phyloP scores from a whole-genome alignment of 345 rosid species.

The Nephelium lappaceum region DNA sequence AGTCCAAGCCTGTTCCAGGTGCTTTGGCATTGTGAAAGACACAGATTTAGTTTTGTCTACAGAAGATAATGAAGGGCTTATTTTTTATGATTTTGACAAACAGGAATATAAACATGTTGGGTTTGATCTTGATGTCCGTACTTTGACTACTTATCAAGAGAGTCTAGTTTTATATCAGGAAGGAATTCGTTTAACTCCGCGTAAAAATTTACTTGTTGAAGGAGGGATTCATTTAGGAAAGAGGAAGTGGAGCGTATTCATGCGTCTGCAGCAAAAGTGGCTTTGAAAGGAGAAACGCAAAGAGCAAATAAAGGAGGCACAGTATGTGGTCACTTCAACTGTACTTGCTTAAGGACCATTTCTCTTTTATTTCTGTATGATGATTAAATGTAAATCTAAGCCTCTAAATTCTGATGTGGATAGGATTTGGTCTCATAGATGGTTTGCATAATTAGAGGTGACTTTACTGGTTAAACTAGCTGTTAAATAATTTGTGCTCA shows the following conservation, averaged over 20 bases:
- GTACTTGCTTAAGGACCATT: background rate
- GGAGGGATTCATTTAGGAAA: slow-evolving; percentile 2
- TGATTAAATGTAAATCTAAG: background rate
- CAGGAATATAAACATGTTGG: background rate
- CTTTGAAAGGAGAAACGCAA: background rate
- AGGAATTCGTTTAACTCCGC: background rate
- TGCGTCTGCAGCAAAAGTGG: background rate
- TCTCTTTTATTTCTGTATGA: background rate
- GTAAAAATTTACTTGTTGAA: background rate
- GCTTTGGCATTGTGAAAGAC: background rate
- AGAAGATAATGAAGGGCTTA: background rate
- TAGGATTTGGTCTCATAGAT: too few relatives aligned
- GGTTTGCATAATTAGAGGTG: too few relatives aligned
- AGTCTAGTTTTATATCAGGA: background rate
- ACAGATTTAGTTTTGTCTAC: background rate
- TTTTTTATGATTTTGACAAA: background rate
- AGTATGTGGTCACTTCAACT: background rate
- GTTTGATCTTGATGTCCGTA: background rate
- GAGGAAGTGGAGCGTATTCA: slow-evolving; percentile 2
- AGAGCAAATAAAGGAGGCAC: background rate
- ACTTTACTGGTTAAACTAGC: too few relatives aligned
- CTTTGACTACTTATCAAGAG: background rate
- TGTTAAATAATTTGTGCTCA: too few relatives aligned
- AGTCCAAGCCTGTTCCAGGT: background rate
- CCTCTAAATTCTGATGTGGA: too few relatives aligned